Evolutionary conservation across 1,139 yeast species (phyloP).

Genomic region (Magnusiomyces suaveolens): DNA sequence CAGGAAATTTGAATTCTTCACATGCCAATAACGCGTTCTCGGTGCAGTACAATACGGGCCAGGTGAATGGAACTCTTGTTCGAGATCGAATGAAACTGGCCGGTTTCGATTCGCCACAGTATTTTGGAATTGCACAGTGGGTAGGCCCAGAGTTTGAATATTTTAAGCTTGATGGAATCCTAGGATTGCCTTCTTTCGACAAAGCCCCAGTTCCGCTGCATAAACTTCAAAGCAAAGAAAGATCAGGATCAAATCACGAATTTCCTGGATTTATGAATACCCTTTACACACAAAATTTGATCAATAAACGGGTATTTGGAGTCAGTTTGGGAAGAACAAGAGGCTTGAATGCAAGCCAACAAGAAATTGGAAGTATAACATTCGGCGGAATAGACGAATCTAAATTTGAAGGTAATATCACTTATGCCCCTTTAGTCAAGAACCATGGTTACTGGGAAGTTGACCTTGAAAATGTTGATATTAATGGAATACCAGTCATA

Average conservation of each 20-base stretch:
- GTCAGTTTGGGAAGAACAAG: slow-evolving; percentile 34
- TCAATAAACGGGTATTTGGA: slow-evolving; percentile 35
- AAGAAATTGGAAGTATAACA: slow-evolving; percentile 35
- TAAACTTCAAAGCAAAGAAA: neutral
- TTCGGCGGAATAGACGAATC: slow-evolving; percentile 38
- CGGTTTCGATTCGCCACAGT: slow-evolving; percentile 37
- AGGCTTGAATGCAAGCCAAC: slow-evolving; percentile 22
- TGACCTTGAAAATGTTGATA: slow-evolving; percentile 34
- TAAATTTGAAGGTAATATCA: slow-evolving; percentile 38
- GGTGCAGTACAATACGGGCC: slow-evolving; percentile 47
- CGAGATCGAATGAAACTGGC: slow-evolving; percentile 37
- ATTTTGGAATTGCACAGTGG: slow-evolving; percentile 45
- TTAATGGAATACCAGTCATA: slow-evolving; percentile 30
- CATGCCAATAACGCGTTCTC: slow-evolving; percentile 32
- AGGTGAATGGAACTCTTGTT: slow-evolving; percentile 42
- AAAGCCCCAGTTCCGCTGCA: slow-evolving; percentile 15
- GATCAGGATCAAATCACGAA: neutral
- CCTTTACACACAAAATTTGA: slow-evolving; percentile 32
- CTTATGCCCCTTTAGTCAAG: slow-evolving; percentile 29
- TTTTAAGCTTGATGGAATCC: slow-evolving; percentile 50
- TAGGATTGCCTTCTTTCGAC: slow-evolving; percentile 44
- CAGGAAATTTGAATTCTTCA: slow-evolving; percentile 20
- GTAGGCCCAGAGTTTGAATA: slow-evolving; percentile 47
- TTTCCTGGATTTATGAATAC: slow-evolving; percentile 37
- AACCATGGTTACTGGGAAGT: slow-evolving; percentile 48